These are phyloP conservation scores for Leucosporidium creatinivorum DNA, from an alignment of 768 basidiomycete genomes.

Conservation along the genomic window DNA sequence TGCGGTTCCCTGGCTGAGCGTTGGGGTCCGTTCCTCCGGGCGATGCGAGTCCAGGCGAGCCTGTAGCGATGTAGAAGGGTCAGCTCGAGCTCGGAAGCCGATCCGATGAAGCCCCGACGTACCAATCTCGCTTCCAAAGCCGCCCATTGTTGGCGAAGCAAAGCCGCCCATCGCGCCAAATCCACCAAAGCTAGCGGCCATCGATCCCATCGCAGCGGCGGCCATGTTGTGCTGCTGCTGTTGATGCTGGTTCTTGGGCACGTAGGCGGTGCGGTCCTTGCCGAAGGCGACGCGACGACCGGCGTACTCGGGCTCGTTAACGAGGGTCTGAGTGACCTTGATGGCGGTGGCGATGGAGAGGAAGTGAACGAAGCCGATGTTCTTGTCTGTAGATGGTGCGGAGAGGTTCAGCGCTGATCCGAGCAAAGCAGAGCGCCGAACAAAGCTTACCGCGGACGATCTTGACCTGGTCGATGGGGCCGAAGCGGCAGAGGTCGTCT, in stretches of 20 bases:
- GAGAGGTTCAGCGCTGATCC: background rate
- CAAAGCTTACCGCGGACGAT: conserved; percentile 58
- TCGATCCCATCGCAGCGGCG: conserved; percentile 41
- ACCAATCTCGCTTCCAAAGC: conserved; percentile 15
- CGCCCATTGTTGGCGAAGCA: conserved; percentile 34
- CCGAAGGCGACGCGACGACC: conserved; percentile 97
- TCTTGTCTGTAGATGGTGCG: conserved; percentile 62
- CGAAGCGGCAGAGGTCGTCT: conserved; percentile 85
- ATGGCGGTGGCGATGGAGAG: conserved; percentile 88
- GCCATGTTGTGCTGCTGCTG: conserved; percentile 45
- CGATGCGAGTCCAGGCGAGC: conserved; percentile 22
- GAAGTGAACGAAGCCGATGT: conserved; percentile 98
- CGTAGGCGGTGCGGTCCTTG: conserved; percentile 87
- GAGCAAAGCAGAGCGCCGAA: background rate
- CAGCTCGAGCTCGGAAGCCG: conserved; percentile 31
- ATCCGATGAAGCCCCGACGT: conserved; percentile 40
- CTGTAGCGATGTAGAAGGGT: conserved; percentile 15
- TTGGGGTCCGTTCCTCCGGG: conserved; percentile 38
- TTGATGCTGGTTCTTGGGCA: conserved; percentile 87
- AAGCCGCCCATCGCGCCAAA: conserved; percentile 27
- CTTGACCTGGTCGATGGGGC: conserved; percentile 97
- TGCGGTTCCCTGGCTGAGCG: conserved; percentile 67
- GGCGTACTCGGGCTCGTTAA: conserved; percentile 74
- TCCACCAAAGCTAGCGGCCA: conserved; percentile 40
- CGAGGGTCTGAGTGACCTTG: conserved; percentile 92